A percentile compares a stretch with the other conserved stretches of the same genome.
Evolutionary conservation across 768 basidiomycete species (phyloP).

Genomic region (Hysterangium stoloniferum): DNA sequence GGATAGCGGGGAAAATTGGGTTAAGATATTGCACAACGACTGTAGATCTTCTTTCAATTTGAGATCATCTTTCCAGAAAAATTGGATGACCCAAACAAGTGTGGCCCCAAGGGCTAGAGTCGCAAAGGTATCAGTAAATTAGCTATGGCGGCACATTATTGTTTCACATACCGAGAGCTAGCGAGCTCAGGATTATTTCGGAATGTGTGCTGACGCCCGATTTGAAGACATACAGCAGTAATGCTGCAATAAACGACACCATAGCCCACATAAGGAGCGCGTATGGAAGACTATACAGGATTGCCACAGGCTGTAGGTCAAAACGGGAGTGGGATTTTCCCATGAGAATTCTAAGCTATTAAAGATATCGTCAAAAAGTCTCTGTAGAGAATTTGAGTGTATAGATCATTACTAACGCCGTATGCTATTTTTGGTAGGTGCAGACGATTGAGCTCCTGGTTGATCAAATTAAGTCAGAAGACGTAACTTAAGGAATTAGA

Average conservation of each 20-base stretch:
- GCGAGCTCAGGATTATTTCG: neutral
- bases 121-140: too few species aligned
- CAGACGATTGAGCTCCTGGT: neutral
- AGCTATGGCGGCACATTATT: too few species aligned
- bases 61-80: too few species aligned
- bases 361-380: neutral
- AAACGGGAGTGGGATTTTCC: neutral
- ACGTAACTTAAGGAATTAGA: neutral
- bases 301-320: neutral
- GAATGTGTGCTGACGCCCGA: neutral
- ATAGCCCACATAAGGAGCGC: conserved; percentile 6
- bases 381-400: too few species aligned
- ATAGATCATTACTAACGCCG: too few species aligned
- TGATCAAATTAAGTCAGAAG: neutral
- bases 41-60: too few species aligned
- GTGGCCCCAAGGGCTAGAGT: too few species aligned
- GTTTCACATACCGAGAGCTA: conserved; percentile 2
- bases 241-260: neutral
- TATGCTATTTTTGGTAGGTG: neutral
- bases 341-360: neutral
- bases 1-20: too few species aligned
- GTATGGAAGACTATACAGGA: conserved; percentile 4
- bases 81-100: too few species aligned
- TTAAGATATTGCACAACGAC: too few species aligned
- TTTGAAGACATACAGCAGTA: conserved; percentile 1